phyloP scores from a whole-genome alignment of 352 stramenopile genomes.

The Phytopythium sindhum region DNA sequence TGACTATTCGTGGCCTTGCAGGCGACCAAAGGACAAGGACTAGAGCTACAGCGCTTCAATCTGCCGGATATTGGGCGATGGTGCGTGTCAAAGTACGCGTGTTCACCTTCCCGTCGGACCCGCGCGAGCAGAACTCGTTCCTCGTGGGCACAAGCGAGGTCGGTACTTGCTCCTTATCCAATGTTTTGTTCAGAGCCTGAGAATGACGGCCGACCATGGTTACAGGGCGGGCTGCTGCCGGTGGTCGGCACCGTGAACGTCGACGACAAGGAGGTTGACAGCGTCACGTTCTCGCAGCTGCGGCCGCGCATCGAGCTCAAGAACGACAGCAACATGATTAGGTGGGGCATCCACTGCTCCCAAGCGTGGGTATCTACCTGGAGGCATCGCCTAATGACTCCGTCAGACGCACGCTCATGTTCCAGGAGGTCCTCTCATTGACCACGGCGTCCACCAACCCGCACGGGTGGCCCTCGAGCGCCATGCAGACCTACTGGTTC shows the following conservation, averaged over 20 bases:
- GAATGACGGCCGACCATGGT: neutral
- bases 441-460: constrained; percentile 57
- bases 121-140: constrained; percentile 71
- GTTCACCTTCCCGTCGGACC: constrained; percentile 72
- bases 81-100: constrained; percentile 70
- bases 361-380: neutral
- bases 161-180: neutral
- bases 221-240: constrained; percentile 50
- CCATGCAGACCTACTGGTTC: constrained; percentile 79
- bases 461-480: constrained; percentile 55
- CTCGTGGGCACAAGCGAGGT: constrained; percentile 70
- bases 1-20: neutral
- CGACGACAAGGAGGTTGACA: constrained; percentile 50
- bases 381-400: neutral
- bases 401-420: constrained; percentile 53
- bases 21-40: neutral
- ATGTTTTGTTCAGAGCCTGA: neutral
- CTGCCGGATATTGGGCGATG: constrained; percentile 10
- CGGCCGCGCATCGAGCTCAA: constrained; percentile 66
- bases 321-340: constrained; percentile 57
- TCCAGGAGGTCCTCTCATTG: constrained; percentile 72
- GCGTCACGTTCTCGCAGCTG: constrained; percentile 60
- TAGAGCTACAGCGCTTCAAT: no score
- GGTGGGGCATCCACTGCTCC: constrained; percentile 11
- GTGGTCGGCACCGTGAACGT: constrained; percentile 64